phyloP scores from a whole-genome alignment of 2,329 filamentous ascomycete species.

The Blumeriella jaapii region DNA sequence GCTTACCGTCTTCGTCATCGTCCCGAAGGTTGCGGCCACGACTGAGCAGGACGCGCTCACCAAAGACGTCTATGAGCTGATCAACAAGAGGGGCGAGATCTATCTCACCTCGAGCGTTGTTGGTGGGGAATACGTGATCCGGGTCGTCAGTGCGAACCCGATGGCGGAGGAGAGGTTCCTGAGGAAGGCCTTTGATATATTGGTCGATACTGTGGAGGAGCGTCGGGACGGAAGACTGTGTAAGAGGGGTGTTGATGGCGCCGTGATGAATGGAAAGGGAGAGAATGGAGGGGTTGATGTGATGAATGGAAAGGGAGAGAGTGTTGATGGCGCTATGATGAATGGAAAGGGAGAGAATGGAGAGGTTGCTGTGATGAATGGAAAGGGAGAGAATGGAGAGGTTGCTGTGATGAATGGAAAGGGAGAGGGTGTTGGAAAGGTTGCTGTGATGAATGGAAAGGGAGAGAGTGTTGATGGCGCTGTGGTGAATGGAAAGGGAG shows the following conservation, averaged over 20 bases:
- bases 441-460: conserved; percentile 6
- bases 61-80: conserved; percentile 60
- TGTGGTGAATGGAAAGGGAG: conserved; percentile 12
- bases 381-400: conserved; percentile 4
- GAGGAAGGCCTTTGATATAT: conserved; percentile 58
- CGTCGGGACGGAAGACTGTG: conserved; percentile 16
- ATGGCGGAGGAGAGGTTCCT: conserved; percentile 63
- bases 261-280: conserved; percentile 13
- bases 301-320: conserved; percentile 3
- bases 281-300: conserved; percentile 8
- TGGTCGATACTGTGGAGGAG: conserved; percentile 38
- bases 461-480: conserved; percentile 9
- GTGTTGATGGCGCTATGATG: conserved; percentile 11
- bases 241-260: conserved; percentile 7
- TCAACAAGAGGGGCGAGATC: conserved; percentile 66
- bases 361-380: conserved; percentile 7
- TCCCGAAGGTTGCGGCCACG: conserved; percentile 29
- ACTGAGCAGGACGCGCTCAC: conserved; percentile 56
- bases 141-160: conserved; percentile 65
- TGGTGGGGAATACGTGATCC: conserved; percentile 63
- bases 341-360: conserved; percentile 13
- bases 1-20: conserved; percentile 64
- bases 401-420: conserved; percentile 14
- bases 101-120: conserved; percentile 73
- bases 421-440: conserved; percentile 10